Evolutionary conservation across 1,284 basidiomycete species (phyloP), one percentile per base, ranked within the genome.

Genomic region (Trametes versicolor): DNA sequence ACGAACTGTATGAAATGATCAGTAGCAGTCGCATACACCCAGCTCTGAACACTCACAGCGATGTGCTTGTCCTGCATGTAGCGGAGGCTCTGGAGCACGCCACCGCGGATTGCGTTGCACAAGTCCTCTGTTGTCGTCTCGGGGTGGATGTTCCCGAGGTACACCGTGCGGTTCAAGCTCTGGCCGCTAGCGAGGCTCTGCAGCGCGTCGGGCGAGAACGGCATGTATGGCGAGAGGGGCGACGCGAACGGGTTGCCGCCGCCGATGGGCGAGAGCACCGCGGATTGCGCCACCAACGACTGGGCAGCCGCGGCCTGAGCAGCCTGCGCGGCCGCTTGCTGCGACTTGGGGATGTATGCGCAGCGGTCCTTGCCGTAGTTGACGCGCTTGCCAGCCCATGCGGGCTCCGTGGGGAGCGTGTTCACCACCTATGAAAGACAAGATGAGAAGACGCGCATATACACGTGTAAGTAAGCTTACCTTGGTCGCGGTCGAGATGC

Each of bases 361-460:
- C 95, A 97, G 68, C 95, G 93, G 75, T 97, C 94, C 79, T 97
- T 97, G 75, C 96, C 96, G 73, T 95, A 98, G 79, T 95, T 95
- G 77, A 98, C 93, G 52, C 95, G 90, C 78, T 96, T 96, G 72
- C 93, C 95, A n/a, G 93, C 91, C 94, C 95, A 98, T 0, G 86
- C 88, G 3, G 93, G 91, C 77, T 97, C 95, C 4, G 89, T 91
- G 0, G 95, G 95, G 19, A 98, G 85, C 7, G 92, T 93, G 72
- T 93, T 91, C 51, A 98, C 96, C 51, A 96, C 94, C 93, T 95
- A 67, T 4, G 7, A 36, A n/a, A 32, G 21, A 43, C 21, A 23
- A 75, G 75, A 25, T 55, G 32, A 32, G 25, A 21, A 56, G 12
- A n/a, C 13, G 25, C 25, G 39, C 47, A 21, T 8, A 3, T 6